phyloP scores from a whole-genome alignment of 352 stramenopile species.

The Pythium plurisporium region DNA sequence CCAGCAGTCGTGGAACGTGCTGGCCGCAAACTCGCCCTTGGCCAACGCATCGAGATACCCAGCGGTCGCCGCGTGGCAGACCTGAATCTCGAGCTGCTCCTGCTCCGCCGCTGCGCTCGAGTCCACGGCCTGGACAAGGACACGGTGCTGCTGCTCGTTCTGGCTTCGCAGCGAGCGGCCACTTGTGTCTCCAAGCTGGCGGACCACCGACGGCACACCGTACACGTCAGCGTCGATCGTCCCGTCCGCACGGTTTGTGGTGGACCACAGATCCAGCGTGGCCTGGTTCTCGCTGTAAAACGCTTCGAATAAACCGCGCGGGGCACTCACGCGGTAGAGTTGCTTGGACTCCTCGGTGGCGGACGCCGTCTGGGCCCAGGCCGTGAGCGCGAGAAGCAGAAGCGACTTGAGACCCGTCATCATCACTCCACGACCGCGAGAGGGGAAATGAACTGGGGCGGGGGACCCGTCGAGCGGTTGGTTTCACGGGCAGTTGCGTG shows the following conservation, averaged over 20 bases:
- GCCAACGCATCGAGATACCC: constrained; percentile 4
- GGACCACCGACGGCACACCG: not conserved
- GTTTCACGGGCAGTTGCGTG: too few species aligned
- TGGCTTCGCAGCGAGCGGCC: not conserved
- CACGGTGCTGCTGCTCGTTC: not conserved
- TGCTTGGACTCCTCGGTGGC: not conserved
- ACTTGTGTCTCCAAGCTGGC: not conserved
- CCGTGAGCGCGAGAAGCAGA: not conserved
- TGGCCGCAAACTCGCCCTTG: constrained; percentile 16
- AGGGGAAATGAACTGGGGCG: not conserved
- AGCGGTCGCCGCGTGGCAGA: constrained; percentile 5
- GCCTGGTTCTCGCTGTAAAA: constrained; percentile 10
- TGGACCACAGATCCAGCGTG: constrained; percentile 9
- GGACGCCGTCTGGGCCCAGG: too few species aligned
- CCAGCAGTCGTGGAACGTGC: constrained; percentile 33
- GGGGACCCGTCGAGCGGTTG: too few species aligned
- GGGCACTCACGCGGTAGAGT: not conserved
- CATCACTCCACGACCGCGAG: not conserved
- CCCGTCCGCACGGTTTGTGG: constrained; percentile 1
- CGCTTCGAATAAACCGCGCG: constrained; percentile 3
- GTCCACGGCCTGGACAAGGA: not conserved
- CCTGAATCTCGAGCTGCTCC: constrained; percentile 8
- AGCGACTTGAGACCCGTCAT: not conserved
- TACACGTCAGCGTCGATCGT: constrained; percentile 14
- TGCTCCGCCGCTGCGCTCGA: not conserved